Evolutionary conservation across 768 basidiomycete genomes (phyloP), one percentile per base, ranked within the genome.

Genomic region (Pulveroboletus sp.): DNA sequence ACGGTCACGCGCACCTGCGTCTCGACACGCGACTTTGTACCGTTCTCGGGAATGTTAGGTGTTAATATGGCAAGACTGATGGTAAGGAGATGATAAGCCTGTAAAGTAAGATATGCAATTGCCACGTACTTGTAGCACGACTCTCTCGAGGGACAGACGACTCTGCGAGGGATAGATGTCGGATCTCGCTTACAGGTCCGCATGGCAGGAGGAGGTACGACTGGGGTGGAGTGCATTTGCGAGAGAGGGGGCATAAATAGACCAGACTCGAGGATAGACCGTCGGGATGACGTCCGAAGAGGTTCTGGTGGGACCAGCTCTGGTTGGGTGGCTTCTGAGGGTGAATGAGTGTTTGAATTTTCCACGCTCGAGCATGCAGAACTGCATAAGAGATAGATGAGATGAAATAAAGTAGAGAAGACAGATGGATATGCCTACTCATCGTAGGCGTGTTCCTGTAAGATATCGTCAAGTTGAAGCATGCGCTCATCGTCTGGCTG

Each of bases 21-120:
- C 67, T 95, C 93, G n/a, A 95, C 93, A 31, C 93, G 81, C 41
- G 89, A 92, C 69, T 95, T 94, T 12, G 92, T 85, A 24, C 92
- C 93, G 39, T 74, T 71, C 58, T 82, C 80, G 6, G 93, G 91
- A 47, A 95, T 82, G 60, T 83, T 90, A 18, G 90, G 88, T 38
- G 91, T 82, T 64, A 90, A 75, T 50, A 95, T 86, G 24, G 88
- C 78, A 49, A 93, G 77, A 60, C 90, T 92, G 58, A 35, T 7
- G 21, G 62, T 50, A 36, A 39, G 9, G 21, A 43, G 49, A 51
- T 33, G 47, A 58, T 57, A 50, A 67, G 50, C 45, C 44, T 49
- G 51, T 6, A 49, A 50, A 24, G 38, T 17, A 26, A 36, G 17
- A 38, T 47, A 43, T 36, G 40, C 11, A 26, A 46, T 45, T 46